phyloP scores from a whole-genome alignment of 176 grass and related monocot genomes.

The Themeda triandra region DNA sequence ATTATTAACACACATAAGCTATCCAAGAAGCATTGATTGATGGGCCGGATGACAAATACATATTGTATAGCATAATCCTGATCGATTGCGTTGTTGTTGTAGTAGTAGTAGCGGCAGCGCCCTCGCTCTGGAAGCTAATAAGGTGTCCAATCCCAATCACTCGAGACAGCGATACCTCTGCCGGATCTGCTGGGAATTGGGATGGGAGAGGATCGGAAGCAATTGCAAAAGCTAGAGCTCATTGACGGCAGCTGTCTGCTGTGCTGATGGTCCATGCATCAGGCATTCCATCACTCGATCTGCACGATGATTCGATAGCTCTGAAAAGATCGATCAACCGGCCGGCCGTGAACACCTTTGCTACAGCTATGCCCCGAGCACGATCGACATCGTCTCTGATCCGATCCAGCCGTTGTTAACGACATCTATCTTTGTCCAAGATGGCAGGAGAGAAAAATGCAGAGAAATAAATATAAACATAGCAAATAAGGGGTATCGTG shows the following conservation, averaged over 20 bases:
- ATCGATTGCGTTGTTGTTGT: too few relatives aligned
- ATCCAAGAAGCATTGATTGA: neutral
- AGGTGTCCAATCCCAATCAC: conserved; percentile 58
- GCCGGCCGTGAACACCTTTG: too few relatives aligned
- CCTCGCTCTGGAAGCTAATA: conserved; percentile 24
- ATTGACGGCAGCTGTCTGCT: conserved; percentile 13
- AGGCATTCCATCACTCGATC: neutral
- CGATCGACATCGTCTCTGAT: neutral
- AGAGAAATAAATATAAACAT: neutral
- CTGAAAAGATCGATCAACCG: neutral
- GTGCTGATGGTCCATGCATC: neutral
- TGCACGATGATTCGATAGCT: conserved; percentile 6
- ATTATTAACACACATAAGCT: conserved; percentile 3
- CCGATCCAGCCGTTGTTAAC: neutral
- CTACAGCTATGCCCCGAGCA: neutral
- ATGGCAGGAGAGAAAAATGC: neutral
- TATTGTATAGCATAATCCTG: neutral
- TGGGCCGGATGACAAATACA: neutral
- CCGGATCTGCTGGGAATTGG: neutral
- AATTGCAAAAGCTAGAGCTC: neutral
- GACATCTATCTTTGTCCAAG: neutral
- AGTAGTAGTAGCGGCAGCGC: neutral
- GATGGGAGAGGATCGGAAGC: conserved; percentile 12
- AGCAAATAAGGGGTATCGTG: too few relatives aligned
- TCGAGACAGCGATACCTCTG: conserved; percentile 26